Base-by-base conservation (phyloP, 148 eudicot genomes). In the Spergularia bocconei region DNA sequence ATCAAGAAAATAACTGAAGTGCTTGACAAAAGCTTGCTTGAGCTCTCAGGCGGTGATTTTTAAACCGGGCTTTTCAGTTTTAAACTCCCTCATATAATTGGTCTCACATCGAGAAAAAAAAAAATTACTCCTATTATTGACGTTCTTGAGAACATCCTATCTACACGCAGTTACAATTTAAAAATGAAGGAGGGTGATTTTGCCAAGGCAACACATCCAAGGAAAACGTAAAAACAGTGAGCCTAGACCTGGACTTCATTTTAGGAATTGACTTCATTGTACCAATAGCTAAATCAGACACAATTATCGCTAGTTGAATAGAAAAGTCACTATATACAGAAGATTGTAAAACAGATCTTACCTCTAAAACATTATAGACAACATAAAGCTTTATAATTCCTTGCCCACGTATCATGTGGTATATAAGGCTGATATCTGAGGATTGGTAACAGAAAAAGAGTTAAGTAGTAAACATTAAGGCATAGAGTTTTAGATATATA, bases 321-420 rank as follows among this genome's bases (percentile, higher is more conserved):
- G 48, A 41, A 65, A 5, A 63, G 5, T 17, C 20, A 52, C 14
- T 59, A 36, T 25, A 29, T 16, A 52, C n/a, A 44, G 36, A 20
- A 4, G 48, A 33, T 23, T 7, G 12, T 20, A 29, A 68, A 52
- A 29, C 41, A 55, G 58, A 63, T 58, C 71, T 75, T 78, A 92
- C 98, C 97, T 95, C 98, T 79, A 95, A 81, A 74, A 95, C 97
- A 84, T 95, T 95, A 89, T 95, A 95, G 74, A 95, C 93, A 72
- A 94, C 98, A 72, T 94, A 94, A 36, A 94, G 92, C 78, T 92
- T 94, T 80, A 94, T 86, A 52, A 89, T 90, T 80, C 96, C 97
- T 89, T 94, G 97, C 68, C 98, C 98, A 58, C 96, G 97, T 62
- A 94, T 92, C 98, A 94, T 94, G 84, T 94, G 98, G 87, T 94